phyloP scores from a whole-genome alignment of 2,329 filamentous ascomycete species.

The Epichloe sibirici region DNA sequence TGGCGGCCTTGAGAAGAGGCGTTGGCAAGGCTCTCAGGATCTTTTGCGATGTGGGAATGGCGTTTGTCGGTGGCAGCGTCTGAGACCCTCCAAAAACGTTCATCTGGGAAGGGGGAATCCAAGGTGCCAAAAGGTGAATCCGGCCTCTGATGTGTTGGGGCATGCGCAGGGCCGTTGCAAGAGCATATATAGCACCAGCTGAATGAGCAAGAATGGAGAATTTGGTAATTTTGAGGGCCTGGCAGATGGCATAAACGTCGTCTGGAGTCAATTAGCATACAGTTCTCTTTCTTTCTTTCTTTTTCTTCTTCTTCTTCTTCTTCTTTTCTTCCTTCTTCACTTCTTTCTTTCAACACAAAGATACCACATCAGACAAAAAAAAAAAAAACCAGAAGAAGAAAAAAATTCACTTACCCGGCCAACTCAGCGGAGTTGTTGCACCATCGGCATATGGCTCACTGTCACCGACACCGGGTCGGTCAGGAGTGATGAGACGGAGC shows the following conservation, averaged over 20 bases:
- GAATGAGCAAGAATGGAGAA: conserved; percentile 96
- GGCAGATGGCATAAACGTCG: conserved; percentile 89
- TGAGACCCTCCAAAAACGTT: conserved; percentile 64
- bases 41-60: conserved; percentile 81
- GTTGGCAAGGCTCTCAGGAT: conserved; percentile 84
- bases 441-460: conserved; percentile 77
- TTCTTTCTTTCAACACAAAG: background rate
- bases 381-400: too few relatives aligned
- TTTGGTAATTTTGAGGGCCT: conserved; percentile 81
- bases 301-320: background rate
- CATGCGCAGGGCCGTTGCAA: conserved; percentile 89
- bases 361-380: background rate
- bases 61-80: conserved; percentile 65
- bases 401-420: conserved; percentile 59
- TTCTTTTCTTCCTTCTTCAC: background rate
- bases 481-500: conserved; percentile 81
- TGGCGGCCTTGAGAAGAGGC: conserved; percentile 83
- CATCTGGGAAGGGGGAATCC: conserved; percentile 94
- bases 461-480: conserved; percentile 86
- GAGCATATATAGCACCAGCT: conserved; percentile 92
- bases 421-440: conserved; percentile 76
- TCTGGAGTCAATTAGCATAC: conserved; percentile 27
- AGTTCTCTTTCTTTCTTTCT: too few relatives aligned
- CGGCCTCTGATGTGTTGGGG: conserved; percentile 90
- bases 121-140: conserved; percentile 87